Evolutionary conservation across 768 basidiomycete genomes (phyloP).

Genomic region (Suillus brevipes): DNA sequence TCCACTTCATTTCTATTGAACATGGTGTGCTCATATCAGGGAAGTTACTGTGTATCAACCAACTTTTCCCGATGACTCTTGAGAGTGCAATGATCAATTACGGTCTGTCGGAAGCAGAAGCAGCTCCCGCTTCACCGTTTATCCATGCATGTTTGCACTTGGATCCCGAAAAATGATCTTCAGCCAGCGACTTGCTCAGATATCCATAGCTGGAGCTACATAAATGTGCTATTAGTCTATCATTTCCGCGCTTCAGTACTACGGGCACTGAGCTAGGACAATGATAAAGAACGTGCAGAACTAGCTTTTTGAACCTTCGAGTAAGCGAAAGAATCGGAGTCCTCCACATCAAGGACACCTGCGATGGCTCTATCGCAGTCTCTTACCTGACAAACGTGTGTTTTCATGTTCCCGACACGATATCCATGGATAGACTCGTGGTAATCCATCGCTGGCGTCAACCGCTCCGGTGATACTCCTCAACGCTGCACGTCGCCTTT

Average conservation of each 20-base stretch:
- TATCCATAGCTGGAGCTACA: neutral
- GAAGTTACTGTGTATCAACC: neutral
- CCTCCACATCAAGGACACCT: neutral
- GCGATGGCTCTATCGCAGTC: neutral
- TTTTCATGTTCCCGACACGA: neutral
- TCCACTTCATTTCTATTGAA: neutral
- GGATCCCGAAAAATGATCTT: neutral
- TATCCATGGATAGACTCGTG: neutral
- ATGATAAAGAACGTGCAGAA: neutral
- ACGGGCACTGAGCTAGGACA: neutral
- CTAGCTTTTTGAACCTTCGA: neutral
- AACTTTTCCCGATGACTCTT: neutral
- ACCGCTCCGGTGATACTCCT: too few species aligned
- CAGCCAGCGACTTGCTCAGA: neutral
- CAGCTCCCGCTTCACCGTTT: neutral
- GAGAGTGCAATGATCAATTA: neutral
- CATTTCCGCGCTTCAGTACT: neutral
- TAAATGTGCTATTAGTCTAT: neutral
- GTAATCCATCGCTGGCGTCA: too few species aligned
- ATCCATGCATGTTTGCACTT: neutral
- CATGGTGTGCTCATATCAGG: neutral
- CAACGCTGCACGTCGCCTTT: neutral
- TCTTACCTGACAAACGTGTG: neutral
- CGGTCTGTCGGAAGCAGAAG: neutral
- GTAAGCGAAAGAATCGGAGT: neutral